A percentile compares a stretch with the other conserved stretches of the same genome.
These are phyloP conservation scores for Scenedesmus sp. DNA, from an alignment of 163 green algal species.

Conservation along the genomic window DNA sequence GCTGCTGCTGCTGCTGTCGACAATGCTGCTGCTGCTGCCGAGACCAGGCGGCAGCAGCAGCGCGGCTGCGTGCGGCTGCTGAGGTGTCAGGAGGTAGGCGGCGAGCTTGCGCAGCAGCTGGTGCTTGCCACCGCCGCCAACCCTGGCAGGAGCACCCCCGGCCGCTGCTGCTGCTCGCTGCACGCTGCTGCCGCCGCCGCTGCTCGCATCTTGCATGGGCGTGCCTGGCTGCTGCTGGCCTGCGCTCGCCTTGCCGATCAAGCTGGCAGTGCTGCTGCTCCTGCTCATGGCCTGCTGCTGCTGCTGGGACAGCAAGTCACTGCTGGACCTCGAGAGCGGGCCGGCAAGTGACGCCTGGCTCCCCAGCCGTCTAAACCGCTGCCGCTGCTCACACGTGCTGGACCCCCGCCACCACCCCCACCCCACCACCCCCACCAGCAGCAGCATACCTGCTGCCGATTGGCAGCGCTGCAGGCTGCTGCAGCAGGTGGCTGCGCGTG, in stretches of 20 bases:
- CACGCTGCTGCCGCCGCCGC: slow-evolving; percentile 21
- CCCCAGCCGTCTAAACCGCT: not conserved
- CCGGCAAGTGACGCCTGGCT: not conserved
- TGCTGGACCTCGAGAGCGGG: not conserved
- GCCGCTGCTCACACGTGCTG: not conserved
- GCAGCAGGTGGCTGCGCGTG: slow-evolving; percentile 60
- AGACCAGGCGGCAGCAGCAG: not conserved
- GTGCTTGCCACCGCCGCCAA: not conserved
- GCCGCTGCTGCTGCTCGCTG: not conserved
- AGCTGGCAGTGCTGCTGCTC: slow-evolving; percentile 29
- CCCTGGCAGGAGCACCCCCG: not conserved
- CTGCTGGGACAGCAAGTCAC: not conserved
- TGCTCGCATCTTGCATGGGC: not conserved
- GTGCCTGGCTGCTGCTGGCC: not conserved
- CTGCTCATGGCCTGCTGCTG: slow-evolving; percentile 31
- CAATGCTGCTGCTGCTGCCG: slow-evolving; percentile 15
- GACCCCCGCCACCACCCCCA: not conserved
- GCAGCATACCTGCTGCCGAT: not conserved
- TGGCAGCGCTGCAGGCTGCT: not conserved
- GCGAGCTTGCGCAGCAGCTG: slow-evolving; percentile 22
- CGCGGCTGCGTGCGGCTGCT: not conserved
- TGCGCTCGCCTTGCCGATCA: not conserved
- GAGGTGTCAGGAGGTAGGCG: not conserved
- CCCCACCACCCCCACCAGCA: not conserved
- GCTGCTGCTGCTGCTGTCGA: not conserved